These are phyloP conservation scores for Ziziphus jujuba DNA, from an alignment of 306 rosid genomes.

Conservation along the genomic window DNA sequence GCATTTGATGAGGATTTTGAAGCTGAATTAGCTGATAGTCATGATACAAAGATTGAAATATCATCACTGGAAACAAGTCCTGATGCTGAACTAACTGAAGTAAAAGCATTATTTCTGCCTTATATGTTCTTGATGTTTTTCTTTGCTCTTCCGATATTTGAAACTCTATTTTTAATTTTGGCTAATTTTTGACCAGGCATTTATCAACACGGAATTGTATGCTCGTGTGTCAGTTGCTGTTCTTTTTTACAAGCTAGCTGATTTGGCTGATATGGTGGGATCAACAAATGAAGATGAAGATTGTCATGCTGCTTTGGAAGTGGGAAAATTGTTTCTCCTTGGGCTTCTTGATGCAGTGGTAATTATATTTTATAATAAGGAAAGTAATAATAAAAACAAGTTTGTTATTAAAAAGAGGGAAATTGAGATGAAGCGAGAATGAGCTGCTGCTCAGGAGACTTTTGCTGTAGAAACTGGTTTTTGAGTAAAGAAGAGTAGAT, in stretches of 20 bases:
- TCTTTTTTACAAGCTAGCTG: constrained; percentile 78
- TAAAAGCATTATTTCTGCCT: constrained; percentile 2
- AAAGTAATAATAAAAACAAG: constrained; percentile 17
- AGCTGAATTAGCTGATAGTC: constrained; percentile 83
- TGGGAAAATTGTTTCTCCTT: constrained; percentile 78
- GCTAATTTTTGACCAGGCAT: constrained; percentile 57
- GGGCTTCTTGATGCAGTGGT: constrained; percentile 92
- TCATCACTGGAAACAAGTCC: constrained; percentile 71
- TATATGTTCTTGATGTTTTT: background rate
- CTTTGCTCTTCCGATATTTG: background rate
- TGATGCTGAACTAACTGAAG: constrained; percentile 83
- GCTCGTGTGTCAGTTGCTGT: constrained; percentile 97
- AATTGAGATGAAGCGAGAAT: too few species aligned
- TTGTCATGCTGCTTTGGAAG: constrained; percentile 54
- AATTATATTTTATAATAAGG: constrained; percentile 24
- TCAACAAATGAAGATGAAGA: constrained; percentile 43
- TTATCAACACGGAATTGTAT: constrained; percentile 92
- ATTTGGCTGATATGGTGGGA: constrained; percentile 51
- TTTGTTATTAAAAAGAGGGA: too few species aligned
- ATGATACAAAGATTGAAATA: constrained; percentile 70
- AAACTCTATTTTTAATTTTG: background rate
- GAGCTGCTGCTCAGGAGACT: too few species aligned
- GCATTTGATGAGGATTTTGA: constrained; percentile 99
- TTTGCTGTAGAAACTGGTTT: too few species aligned
- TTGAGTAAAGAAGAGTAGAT: too few species aligned